Conservation (phyloP, 176 grass and related monocot genomes). For the Triticum turgidum region DNA sequence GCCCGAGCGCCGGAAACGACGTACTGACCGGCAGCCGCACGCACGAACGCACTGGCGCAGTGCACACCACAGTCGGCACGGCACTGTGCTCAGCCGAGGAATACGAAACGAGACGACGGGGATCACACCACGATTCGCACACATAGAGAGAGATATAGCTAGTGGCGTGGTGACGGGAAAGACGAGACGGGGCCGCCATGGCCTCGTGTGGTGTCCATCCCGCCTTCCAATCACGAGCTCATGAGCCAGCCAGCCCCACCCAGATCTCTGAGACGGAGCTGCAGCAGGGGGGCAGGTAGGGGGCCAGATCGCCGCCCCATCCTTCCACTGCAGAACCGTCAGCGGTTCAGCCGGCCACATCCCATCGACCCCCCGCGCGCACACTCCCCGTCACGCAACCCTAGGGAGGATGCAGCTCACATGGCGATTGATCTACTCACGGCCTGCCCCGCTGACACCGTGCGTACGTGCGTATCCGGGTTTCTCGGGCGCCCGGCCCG, state of each 20-base stretch:
- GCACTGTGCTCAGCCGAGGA: conserved; percentile 1
- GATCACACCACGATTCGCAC: neutral
- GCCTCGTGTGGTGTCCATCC: neutral
- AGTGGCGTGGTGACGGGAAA: conserved; percentile 18
- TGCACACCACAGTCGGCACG: neutral
- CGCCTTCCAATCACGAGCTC: conserved; percentile 40
- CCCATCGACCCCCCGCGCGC: neutral
- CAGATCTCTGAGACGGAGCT: conserved; percentile 30
- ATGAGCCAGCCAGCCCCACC: conserved; percentile 2
- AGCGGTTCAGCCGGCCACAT: conserved; percentile 31
- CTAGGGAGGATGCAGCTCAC: conserved; percentile 31
- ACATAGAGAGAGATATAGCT: neutral
- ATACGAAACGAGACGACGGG: neutral
- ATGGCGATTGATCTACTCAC: conserved; percentile 16
- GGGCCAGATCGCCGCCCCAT: conserved; percentile 34
- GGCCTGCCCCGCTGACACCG: neutral
- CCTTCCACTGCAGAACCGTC: conserved; percentile 33
- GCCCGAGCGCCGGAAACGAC: neutral
- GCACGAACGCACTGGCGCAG: neutral
- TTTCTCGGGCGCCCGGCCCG: conserved; percentile 26
- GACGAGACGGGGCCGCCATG: neutral
- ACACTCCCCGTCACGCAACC: conserved; percentile 24
- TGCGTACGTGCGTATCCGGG: conserved; percentile 24
- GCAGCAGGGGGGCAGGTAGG: conserved; percentile 44
- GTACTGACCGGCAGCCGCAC: neutral